These are phyloP conservation scores for Aspergillus amoenus DNA, from an alignment of 2,329 filamentous ascomycete genomes.

Conservation along the genomic window DNA sequence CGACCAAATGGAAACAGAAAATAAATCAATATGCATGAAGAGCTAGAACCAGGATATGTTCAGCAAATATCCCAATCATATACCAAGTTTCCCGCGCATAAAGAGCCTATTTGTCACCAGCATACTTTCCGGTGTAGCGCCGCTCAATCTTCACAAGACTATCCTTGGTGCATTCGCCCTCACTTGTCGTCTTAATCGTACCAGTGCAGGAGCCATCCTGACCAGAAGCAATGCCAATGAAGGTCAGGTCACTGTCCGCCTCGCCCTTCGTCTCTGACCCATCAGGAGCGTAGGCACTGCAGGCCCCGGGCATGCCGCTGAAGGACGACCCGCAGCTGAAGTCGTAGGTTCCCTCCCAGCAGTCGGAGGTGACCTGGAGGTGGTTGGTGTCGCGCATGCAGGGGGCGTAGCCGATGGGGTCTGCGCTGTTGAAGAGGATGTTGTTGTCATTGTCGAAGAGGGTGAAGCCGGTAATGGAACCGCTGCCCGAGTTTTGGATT, in stretches of 20 bases:
- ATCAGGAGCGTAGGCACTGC: conserved; percentile 1
- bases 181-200: no score
- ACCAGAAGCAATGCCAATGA: conserved; percentile 5
- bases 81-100: no score
- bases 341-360: neutral
- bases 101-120: no score
- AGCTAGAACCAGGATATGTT: no score
- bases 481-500: neutral
- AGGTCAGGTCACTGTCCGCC: neutral
- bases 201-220: neutral
- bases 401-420: neutral
- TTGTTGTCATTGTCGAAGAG: neutral
- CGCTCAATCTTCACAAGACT: no score
- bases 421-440: neutral
- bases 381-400: neutral
- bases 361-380: neutral
- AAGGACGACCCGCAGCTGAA: conserved; percentile 2
- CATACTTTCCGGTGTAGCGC: no score
- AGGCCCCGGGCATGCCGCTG: conserved; percentile 1
- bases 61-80: no score
- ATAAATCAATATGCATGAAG: no score
- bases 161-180: no score
- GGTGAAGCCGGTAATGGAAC: neutral
- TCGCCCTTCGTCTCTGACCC: neutral
- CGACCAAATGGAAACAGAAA: no score